Conservation (phyloP, 257 asterid species). For the Solanum sitiens region DNA sequence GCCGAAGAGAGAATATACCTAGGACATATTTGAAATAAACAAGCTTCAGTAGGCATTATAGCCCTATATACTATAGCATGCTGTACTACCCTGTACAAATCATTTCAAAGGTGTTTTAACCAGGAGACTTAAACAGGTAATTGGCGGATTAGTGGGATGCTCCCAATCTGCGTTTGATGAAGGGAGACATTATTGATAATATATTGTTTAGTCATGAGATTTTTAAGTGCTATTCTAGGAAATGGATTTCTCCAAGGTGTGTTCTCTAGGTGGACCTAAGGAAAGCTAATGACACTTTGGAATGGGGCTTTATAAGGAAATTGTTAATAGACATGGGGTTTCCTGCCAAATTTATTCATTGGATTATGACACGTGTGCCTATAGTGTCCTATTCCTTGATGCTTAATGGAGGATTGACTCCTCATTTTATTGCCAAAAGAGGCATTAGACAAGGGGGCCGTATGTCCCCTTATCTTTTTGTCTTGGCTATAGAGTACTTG, state of each 20-base stretch:
- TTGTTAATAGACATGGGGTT: background rate
- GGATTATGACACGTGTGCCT: background rate
- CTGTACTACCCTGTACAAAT: no score
- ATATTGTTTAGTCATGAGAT: background rate
- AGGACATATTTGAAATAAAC: constrained; percentile 1
- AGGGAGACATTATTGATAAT: background rate
- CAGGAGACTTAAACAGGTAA: background rate
- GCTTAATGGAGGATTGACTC: background rate
- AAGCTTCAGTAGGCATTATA: background rate
- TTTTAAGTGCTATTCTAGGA: background rate
- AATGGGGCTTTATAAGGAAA: background rate
- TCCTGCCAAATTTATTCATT: background rate
- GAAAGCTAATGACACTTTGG: background rate
- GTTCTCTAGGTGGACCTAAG: background rate
- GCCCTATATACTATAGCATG: background rate
- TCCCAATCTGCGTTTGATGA: background rate
- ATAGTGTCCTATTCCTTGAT: background rate
- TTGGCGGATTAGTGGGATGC: background rate
- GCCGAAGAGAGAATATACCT: constrained; percentile 75
- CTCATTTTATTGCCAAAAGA: background rate
- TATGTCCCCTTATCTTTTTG: background rate
- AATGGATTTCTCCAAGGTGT: background rate
- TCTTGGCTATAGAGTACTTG: background rate
- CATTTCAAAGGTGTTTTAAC: no score
- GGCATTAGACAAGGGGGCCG: background rate